Conservation (phyloP, 345 rosid genomes). For the Arabidopsis arenosa region DNA sequence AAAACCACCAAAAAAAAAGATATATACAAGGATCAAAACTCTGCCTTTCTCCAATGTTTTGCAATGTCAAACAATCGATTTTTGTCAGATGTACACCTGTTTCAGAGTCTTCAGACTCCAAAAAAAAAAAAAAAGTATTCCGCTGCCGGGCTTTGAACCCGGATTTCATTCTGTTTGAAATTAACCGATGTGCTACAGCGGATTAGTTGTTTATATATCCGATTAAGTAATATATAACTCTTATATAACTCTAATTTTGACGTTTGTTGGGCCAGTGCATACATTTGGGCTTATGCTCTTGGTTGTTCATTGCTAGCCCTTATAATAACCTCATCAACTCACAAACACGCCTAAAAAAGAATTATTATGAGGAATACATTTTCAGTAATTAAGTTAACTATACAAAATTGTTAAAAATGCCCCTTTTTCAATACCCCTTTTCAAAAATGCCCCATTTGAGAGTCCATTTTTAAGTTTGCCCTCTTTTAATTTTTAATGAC, state of each 20-base stretch:
- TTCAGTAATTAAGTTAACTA: background rate
- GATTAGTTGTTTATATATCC: background rate
- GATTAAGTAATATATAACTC: background rate
- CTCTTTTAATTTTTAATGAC: too few species aligned
- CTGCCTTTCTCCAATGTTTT: background rate
- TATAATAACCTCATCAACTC: too few species aligned
- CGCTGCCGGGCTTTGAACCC: constrained; percentile 10
- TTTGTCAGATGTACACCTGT: too few species aligned
- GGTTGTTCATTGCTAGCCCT: background rate
- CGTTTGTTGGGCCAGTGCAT: background rate
- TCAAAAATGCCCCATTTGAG: too few species aligned
- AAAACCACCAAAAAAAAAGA: too few species aligned
- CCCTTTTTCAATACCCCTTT: too few species aligned
- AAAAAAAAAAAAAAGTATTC: background rate
- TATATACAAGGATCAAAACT: too few species aligned
- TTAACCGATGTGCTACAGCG: constrained; percentile 13
- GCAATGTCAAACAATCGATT: background rate
- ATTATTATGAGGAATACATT: background rate
- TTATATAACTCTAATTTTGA: too few species aligned
- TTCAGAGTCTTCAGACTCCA: too few species aligned
- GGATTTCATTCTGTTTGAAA: background rate
- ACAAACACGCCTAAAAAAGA: too few species aligned
- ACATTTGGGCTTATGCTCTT: background rate
- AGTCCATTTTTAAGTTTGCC: too few species aligned
- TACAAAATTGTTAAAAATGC: too few species aligned